These are phyloP conservation scores for Aspergillus cristatus DNA, from an alignment of 495 filamentous ascomycete species.

Conservation along the genomic window DNA sequence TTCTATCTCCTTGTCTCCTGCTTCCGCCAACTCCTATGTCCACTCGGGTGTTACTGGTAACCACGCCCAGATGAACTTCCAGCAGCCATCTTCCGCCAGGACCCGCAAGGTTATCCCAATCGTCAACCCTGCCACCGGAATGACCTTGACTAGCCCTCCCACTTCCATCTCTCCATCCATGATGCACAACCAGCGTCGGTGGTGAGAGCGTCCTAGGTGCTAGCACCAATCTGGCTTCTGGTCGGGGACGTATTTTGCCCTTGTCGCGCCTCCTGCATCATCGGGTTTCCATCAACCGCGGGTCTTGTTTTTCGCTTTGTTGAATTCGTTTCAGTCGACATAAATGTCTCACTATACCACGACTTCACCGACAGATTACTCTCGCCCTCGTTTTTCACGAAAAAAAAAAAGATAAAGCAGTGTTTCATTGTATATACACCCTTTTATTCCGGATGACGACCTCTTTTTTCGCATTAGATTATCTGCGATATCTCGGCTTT, in stretches of 20 bases:
- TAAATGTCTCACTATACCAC: constrained; percentile 15
- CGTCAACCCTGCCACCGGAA: constrained; percentile 89
- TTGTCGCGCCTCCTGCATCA: constrained; percentile 35
- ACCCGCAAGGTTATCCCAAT: constrained; percentile 96
- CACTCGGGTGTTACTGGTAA: constrained; percentile 45
- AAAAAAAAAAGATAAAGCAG: constrained; percentile 25
- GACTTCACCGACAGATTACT: constrained; percentile 19
- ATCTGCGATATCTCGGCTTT: constrained; percentile 32
- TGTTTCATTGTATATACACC: constrained; percentile 34
- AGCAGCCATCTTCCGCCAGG: constrained; percentile 80
- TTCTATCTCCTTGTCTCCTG: constrained; percentile 70
- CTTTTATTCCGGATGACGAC: constrained; percentile 28
- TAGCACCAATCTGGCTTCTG: constrained; percentile 22
- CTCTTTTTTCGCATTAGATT: constrained; percentile 29
- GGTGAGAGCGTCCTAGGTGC: constrained; percentile 36
- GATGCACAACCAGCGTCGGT: constrained; percentile 67
- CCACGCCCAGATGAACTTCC: constrained; percentile 59
- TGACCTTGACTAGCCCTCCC: constrained; percentile 82
- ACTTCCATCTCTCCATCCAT: constrained; percentile 78
- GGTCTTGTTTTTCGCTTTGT: constrained; percentile 29
- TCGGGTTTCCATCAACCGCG: constrained; percentile 33
- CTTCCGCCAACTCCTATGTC: constrained; percentile 55
- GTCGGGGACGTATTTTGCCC: constrained; percentile 25
- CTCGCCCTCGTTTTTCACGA: constrained; percentile 14
- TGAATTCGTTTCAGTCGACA: constrained; percentile 27